Evolutionary conservation across 306 rosid species (phyloP).

Genomic region (Cajanus cajan): DNA sequence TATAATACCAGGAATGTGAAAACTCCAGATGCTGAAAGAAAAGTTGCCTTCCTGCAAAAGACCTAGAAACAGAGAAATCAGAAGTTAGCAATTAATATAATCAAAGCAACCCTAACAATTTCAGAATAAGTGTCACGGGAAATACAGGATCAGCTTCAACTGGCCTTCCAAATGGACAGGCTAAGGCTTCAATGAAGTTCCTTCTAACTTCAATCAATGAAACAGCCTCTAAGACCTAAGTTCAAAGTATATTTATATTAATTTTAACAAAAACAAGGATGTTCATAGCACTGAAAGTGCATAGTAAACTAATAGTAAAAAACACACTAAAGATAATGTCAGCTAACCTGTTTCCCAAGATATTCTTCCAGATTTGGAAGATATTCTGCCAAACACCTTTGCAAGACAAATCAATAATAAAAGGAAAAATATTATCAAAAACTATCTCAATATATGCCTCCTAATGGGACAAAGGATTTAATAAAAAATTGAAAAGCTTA

Average conservation of each 20-base stretch:
- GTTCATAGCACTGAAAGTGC: not conserved
- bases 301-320: not conserved
- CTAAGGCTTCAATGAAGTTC: conserved; percentile 79
- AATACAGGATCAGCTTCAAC: conserved; percentile 92
- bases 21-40: conserved; percentile 65
- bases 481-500: conserved; percentile 45
- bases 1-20: conserved; percentile 74
- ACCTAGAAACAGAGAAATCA: conserved; percentile 53
- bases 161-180: conserved; percentile 70
- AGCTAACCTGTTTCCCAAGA: conserved; percentile 85
- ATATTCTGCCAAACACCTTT: conserved; percentile 95
- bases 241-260: conserved; percentile 14
- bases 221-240: conserved; percentile 81
- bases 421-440: conserved; percentile 19
- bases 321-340: conserved; percentile 1
- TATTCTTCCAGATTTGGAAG: conserved; percentile 84
- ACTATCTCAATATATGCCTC: not conserved
- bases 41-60: conserved; percentile 84
- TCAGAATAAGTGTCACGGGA: conserved; percentile 18
- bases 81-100: conserved; percentile 25
- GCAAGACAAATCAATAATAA: conserved; percentile 28
- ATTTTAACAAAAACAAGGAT: conserved; percentile 13
- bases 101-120: conserved; percentile 11
- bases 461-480: not conserved
- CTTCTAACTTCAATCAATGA: conserved; percentile 74